A percentile compares a stretch with the other conserved stretches of the same genome.
phyloP scores from a whole-genome alignment of 164 flowering plant species.

The Magnolia kwangsiensis region DNA sequence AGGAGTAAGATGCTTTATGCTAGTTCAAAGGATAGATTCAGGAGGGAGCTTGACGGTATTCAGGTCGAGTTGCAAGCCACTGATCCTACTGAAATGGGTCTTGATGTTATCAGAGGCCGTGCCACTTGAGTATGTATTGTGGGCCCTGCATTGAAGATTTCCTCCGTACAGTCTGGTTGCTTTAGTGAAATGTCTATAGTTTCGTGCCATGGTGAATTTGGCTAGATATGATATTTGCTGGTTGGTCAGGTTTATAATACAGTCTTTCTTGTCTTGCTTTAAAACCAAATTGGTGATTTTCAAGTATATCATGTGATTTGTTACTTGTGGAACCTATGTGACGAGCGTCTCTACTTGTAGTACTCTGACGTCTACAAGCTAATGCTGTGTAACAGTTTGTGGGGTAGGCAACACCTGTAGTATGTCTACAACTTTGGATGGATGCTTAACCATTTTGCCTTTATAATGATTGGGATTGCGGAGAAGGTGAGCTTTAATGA shows the following conservation, averaged over 20 bases:
- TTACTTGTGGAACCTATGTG: constrained; percentile 32
- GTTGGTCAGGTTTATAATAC: constrained; percentile 28
- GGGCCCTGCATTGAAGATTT: constrained; percentile 17
- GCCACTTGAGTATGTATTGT: constrained; percentile 23
- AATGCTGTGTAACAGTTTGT: constrained; percentile 25
- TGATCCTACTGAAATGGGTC: constrained; percentile 46
- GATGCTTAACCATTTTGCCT: constrained; percentile 11
- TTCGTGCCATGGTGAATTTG: constrained; percentile 41
- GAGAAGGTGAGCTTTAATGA: constrained; percentile 8
- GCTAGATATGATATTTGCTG: constrained; percentile 29
- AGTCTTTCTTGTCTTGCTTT: constrained; percentile 20
- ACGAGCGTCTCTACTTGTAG: constrained; percentile 33
- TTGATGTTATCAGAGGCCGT: constrained; percentile 42
- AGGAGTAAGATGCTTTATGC: constrained; percentile 58
- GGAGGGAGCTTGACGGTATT: constrained; percentile 45
- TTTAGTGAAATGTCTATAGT: constrained; percentile 41
- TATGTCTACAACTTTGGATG: constrained; percentile 19
- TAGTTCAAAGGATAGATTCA: constrained; percentile 46
- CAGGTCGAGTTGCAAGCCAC: constrained; percentile 50
- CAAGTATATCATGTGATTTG: constrained; percentile 32
- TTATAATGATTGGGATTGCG: constrained; percentile 8
- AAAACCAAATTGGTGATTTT: constrained; percentile 29
- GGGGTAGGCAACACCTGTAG: constrained; percentile 28
- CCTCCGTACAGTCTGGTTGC: constrained; percentile 23
- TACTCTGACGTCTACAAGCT: constrained; percentile 32